Conservation (phyloP, 306 rosid genomes). For the Erythrophleum fordii region DNA sequence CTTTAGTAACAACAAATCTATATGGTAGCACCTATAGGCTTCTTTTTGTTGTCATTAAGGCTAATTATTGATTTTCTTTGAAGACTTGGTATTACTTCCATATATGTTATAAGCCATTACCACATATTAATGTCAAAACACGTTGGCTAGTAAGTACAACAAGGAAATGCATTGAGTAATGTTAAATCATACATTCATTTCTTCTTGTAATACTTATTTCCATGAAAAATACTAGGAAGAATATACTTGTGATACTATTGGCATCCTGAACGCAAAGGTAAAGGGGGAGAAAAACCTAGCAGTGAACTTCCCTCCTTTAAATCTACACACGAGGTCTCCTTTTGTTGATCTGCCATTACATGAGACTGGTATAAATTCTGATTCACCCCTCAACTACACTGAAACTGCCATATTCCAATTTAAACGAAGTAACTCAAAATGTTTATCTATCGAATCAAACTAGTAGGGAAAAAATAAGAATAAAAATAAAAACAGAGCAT, state of each 20-base stretch:
- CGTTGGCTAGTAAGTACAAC: slow-evolving; percentile 4
- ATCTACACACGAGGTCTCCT: slow-evolving; percentile 59
- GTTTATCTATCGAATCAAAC: slow-evolving; percentile 23
- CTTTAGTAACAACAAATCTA: slow-evolving; percentile 28
- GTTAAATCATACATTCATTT: not conserved
- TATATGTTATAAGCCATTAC: slow-evolving; percentile 19
- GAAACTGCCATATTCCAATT: slow-evolving; percentile 35
- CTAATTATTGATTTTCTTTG: not conserved
- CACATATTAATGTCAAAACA: slow-evolving; percentile 5
- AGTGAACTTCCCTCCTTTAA: slow-evolving; percentile 54
- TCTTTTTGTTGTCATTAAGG: not conserved
- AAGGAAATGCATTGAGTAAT: slow-evolving; percentile 5
- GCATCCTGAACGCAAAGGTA: slow-evolving; percentile 29
- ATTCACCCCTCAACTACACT: slow-evolving; percentile 34
- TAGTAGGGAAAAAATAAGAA: not conserved
- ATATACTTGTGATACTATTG: slow-evolving; percentile 25
- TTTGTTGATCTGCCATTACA: slow-evolving; percentile 68
- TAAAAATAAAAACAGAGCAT: not conserved
- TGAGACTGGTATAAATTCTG: slow-evolving; percentile 32
- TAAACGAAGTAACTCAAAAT: slow-evolving; percentile 11
- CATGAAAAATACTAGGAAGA: slow-evolving; percentile 2
- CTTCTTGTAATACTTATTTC: slow-evolving; percentile 17
- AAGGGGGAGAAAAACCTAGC: slow-evolving; percentile 59
- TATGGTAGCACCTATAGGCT: not conserved
- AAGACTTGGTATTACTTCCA: slow-evolving; percentile 3